Evolutionary conservation across 192 early-diverging fungal genomes (phyloP).

Genomic region (Linnemannia exigua): DNA sequence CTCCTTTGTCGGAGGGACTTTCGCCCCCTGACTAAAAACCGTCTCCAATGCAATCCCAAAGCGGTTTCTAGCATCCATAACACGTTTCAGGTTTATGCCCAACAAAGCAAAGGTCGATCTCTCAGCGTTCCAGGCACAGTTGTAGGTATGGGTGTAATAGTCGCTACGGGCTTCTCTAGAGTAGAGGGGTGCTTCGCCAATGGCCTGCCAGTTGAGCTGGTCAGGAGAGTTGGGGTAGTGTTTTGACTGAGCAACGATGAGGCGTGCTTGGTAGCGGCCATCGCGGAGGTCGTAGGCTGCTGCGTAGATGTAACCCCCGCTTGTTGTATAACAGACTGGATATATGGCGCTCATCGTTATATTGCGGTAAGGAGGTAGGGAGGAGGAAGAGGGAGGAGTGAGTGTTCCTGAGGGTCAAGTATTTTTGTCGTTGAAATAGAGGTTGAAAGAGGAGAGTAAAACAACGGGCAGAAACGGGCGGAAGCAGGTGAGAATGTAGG

Average conservation of each 20-base stretch:
- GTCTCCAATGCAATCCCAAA: background rate
- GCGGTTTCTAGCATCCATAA: background rate
- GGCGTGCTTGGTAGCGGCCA: background rate
- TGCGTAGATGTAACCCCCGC: background rate
- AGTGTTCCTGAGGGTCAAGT: background rate
- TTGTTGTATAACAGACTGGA: conserved; percentile 1
- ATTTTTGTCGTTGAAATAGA: background rate
- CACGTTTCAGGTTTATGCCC: background rate
- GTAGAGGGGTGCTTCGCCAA: background rate
- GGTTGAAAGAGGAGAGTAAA: background rate
- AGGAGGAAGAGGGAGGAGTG: background rate
- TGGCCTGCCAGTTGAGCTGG: background rate
- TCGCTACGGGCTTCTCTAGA: background rate
- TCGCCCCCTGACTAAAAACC: background rate
- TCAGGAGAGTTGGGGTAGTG: background rate
- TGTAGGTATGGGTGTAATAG: background rate
- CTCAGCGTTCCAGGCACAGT: background rate
- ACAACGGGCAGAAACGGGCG: background rate
- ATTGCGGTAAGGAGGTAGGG: no score
- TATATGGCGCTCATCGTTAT: background rate
- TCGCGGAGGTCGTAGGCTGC: background rate
- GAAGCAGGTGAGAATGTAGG: background rate
- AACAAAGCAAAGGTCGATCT: background rate
- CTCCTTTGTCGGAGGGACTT: background rate
- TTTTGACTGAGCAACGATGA: background rate